Conservation (phyloP, 2,329 filamentous ascomycete genomes). For the Magnaporthiopsis incrustans region DNA sequence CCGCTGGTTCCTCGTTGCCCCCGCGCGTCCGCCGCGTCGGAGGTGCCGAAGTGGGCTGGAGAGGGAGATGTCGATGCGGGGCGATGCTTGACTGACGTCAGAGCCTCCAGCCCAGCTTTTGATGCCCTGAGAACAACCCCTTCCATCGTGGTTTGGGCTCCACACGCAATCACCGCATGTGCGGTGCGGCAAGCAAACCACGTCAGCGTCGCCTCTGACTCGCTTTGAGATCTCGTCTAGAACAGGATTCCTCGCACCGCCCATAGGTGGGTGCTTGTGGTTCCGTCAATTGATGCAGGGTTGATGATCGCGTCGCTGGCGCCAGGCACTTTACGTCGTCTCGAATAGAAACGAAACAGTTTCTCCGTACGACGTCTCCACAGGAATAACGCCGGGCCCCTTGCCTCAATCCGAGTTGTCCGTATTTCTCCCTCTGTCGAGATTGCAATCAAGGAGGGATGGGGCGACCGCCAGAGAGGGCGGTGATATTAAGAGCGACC, state of each 20-base stretch:
- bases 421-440: neutral
- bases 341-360: neutral
- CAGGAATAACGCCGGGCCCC: neutral
- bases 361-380: neutral
- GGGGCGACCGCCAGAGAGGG: too few relatives aligned
- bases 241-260: neutral
- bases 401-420: neutral
- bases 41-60: neutral
- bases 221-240: neutral
- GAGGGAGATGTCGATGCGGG: neutral
- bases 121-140: neutral
- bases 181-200: neutral
- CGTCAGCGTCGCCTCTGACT: neutral
- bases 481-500: neutral
- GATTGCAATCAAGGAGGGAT: neutral
- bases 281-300: neutral
- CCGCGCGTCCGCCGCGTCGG: neutral
- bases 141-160: neutral
- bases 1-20: neutral
- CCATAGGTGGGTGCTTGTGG: too few relatives aligned
- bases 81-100: neutral
- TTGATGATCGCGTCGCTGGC: neutral
- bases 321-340: neutral
- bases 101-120: neutral
- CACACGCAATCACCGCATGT: neutral